Conservation (phyloP, 768 basidiomycete genomes). For the Leccinellum albellum region DNA sequence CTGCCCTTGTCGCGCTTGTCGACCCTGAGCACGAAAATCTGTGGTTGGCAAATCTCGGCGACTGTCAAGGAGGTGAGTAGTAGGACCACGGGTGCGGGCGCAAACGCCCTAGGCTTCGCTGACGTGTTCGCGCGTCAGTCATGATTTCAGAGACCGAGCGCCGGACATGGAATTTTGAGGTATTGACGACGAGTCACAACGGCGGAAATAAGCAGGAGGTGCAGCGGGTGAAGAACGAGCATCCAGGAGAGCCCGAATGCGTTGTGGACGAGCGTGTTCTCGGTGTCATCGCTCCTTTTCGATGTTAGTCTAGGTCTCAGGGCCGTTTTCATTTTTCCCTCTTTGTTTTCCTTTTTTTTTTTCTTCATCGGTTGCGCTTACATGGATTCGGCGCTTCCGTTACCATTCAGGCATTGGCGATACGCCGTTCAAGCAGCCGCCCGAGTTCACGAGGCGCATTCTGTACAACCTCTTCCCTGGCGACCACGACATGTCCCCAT, state of each 20-base stretch:
- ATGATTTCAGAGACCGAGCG: conserved; percentile 47
- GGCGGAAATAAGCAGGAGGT: conserved; percentile 66
- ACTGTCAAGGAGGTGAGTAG: conserved; percentile 69
- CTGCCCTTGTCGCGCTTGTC: conserved; percentile 67
- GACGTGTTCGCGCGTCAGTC: conserved; percentile 34
- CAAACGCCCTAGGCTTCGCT: neutral
- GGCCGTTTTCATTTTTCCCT: neutral
- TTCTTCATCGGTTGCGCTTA: conserved; percentile 4
- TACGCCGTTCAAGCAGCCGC: conserved; percentile 71
- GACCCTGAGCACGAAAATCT: conserved; percentile 66
- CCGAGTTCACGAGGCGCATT: conserved; percentile 60
- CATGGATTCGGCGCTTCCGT: conserved; percentile 8
- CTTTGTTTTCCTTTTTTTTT: neutral
- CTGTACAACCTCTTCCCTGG: conserved; percentile 65
- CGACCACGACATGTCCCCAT: conserved; percentile 54
- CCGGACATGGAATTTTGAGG: conserved; percentile 56
- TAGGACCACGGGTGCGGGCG: neutral
- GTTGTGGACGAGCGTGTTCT: conserved; percentile 64
- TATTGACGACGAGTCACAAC: conserved; percentile 66
- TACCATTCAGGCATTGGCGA: conserved; percentile 55
- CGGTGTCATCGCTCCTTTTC: conserved; percentile 73
- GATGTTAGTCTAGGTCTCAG: conserved; percentile 49
- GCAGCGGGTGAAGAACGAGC: conserved; percentile 56
- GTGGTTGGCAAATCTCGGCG: conserved; percentile 80
- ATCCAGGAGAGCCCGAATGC: conserved; percentile 69